These are phyloP conservation scores for Pyrenophora graminea DNA, from an alignment of 2,329 filamentous ascomycete genomes.

Conservation along the genomic window DNA sequence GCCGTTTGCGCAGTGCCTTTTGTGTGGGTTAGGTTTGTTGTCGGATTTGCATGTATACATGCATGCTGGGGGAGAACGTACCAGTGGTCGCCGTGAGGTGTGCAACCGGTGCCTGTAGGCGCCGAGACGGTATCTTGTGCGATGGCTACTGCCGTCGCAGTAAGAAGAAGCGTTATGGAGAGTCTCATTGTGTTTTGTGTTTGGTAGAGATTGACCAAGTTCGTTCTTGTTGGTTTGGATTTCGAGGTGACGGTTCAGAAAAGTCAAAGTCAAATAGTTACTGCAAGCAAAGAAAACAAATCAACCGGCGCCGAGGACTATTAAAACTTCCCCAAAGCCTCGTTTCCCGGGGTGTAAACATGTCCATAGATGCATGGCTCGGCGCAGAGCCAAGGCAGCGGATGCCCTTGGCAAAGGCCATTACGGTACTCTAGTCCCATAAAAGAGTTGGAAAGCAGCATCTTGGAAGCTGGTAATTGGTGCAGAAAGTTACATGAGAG, in stretches of 20 bases:
- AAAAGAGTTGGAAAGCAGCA: constrained; percentile 10
- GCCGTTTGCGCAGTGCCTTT: constrained; percentile 14
- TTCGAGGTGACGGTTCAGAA: too few relatives aligned
- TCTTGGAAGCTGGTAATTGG: constrained; percentile 14
- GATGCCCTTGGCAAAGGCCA: constrained; percentile 31
- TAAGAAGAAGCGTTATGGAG: constrained; percentile 18
- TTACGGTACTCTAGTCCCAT: constrained; percentile 30
- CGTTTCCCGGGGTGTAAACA: not conserved
- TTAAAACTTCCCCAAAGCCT: too few relatives aligned
- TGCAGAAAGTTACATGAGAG: not conserved
- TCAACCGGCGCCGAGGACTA: too few relatives aligned
- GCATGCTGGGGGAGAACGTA: constrained; percentile 1
- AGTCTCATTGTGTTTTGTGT: constrained; percentile 23
- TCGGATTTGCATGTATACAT: too few relatives aligned
- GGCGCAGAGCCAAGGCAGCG: constrained; percentile 30
- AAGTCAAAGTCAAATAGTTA: too few relatives aligned
- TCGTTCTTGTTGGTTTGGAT: not conserved
- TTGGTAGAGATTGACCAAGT: not conserved
- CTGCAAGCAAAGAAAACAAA: too few relatives aligned
- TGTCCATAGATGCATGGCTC: constrained; percentile 1
- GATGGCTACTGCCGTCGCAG: constrained; percentile 16
- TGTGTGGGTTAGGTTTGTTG: not conserved
- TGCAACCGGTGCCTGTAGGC: constrained; percentile 14
- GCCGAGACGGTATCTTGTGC: constrained; percentile 23
- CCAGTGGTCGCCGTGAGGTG: constrained; percentile 34